Evolutionary conservation across 768 basidiomycete species (phyloP), one percentile per base, ranked within the genome.

Genomic region (Leucocoprinus birnbaumii): DNA sequence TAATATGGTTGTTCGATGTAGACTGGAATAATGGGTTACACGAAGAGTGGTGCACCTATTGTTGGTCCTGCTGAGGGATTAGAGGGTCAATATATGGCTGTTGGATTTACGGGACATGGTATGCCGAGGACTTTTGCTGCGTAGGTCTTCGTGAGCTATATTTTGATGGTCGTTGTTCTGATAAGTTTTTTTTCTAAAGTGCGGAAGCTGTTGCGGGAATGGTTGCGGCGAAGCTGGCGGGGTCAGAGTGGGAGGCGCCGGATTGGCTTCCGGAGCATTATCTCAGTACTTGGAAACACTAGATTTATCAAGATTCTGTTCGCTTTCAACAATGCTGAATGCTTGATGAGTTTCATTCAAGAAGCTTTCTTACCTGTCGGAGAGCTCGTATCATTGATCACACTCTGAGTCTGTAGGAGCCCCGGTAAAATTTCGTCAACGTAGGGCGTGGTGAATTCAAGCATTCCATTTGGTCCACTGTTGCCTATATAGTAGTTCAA

Each of bases 1-100:
- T 54, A n/a, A n/a, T 56, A 6, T 40, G n/a, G 26, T 40, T n/a
- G 31, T 10, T 19, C 53, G 50, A 37, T 44, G 9, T 60, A 91
- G 91, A 89, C 87, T 0, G 92, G 91, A 0, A 89, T 94, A 41
- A 91, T 91, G 89, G 91, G 83, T 0, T 89, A 72, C 60, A 88
- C 90, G 0, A 72, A 70, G 51, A 71, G 69, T 0, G 71, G 73
- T 0, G 85, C 86, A 63, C 90, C 90, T 0, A 83, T 89, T 50
- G 89, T 91, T 62, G 54, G 85, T 47, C 21, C 22, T 58, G 1
- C 51, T 55, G 7, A 55, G 66, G n/a, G 53, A 49, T 3, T 75
- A 54, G 61, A 73, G 6, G 86, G 86, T 0, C 89, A 91, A 58
- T 91, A 82, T 63, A 82, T 91, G 11, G 73, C 83, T 7, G 89